Percentiles rank a stretch among this genome's conserved stretches.
Evolutionary conservation across 2,329 filamentous ascomycete species (phyloP).

Genomic region (Claviceps africana): DNA sequence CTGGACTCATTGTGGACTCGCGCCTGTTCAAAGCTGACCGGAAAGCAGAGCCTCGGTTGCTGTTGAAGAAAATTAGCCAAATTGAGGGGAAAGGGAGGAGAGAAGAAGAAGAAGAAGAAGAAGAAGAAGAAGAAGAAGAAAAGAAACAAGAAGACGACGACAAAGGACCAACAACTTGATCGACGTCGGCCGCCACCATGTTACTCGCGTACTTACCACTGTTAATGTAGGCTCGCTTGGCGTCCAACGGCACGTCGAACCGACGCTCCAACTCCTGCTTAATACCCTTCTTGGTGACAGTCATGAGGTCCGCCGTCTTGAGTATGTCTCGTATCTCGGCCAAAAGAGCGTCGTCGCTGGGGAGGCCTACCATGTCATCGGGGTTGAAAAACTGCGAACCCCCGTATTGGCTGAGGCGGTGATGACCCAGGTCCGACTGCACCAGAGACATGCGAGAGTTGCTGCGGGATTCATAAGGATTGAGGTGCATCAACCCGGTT

Average conservation of each 20-base stretch:
- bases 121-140: too few species aligned
- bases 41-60: conserved; percentile 70
- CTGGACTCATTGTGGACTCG: too few species aligned
- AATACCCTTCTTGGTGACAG: conserved; percentile 95
- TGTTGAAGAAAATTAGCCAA: conserved; percentile 12
- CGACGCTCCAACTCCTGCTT: conserved; percentile 84
- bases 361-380: conserved; percentile 62
- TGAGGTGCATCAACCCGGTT: conserved; percentile 35
- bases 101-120: background rate
- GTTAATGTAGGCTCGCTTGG: conserved; percentile 86
- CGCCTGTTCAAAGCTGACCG: conserved; percentile 49
- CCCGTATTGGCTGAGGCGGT: conserved; percentile 47
- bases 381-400: conserved; percentile 44
- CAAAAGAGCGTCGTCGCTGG: conserved; percentile 77
- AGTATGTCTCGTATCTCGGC: conserved; percentile 92
- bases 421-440: conserved; percentile 49
- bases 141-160: background rate
- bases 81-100: conserved; percentile 8
- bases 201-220: conserved; percentile 49
- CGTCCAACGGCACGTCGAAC: conserved; percentile 75
- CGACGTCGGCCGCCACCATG: background rate
- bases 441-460: conserved; percentile 67
- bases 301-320: conserved; percentile 87
- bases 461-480: conserved; percentile 35
- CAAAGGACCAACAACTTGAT: background rate